Percentiles rank a stretch among this genome's conserved stretches.
Evolutionary conservation across 2,329 filamentous ascomycete species (phyloP).

Genomic region (Trichophyton mentagrophytes): DNA sequence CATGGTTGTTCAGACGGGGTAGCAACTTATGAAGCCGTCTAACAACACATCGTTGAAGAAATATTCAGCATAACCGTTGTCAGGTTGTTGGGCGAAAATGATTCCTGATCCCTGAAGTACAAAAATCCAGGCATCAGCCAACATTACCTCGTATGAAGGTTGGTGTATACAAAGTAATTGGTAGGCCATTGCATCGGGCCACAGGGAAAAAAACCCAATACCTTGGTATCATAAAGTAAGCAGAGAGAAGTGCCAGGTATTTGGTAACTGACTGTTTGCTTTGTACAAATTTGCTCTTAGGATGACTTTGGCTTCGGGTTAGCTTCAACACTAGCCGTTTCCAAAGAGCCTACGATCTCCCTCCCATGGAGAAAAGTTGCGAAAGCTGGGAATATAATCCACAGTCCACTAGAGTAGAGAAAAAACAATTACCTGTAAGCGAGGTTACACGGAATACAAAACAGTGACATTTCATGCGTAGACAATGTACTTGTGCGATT

Average conservation of each 20-base stretch:
- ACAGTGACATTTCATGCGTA: background rate
- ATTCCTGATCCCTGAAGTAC: background rate
- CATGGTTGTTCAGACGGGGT: background rate
- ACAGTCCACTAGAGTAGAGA: constrained; percentile 40
- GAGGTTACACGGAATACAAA: background rate
- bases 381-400: constrained; percentile 52
- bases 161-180: background rate
- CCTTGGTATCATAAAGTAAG: background rate
- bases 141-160: background rate
- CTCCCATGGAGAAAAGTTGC: constrained; percentile 47
- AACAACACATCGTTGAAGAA: background rate
- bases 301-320: constrained; percentile 5
- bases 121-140: background rate
- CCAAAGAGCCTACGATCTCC: constrained; percentile 50
- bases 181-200: background rate
- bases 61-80: background rate
- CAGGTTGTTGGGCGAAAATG: background rate
- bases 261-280: background rate
- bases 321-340: constrained; percentile 18
- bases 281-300: background rate
- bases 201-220: background rate
- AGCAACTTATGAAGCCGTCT: background rate
- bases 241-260: background rate
- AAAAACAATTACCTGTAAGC: constrained; percentile 2
- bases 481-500: background rate